phyloP scores from a whole-genome alignment of 1,284 basidiomycete species.

The Hypsizygus ulmarius region DNA sequence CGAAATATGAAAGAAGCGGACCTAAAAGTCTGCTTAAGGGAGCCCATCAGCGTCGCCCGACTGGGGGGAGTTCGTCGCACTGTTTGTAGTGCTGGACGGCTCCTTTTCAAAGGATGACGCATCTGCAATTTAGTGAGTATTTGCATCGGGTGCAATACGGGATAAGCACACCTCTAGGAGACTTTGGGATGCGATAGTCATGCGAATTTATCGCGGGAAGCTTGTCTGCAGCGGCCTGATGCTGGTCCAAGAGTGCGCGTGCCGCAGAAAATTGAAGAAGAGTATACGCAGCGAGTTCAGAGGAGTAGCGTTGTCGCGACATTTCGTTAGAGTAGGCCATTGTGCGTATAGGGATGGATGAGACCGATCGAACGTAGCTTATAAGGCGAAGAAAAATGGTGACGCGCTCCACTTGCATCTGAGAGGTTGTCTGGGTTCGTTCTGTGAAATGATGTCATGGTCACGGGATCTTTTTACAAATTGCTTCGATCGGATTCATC shows the following conservation, averaged over 20 bases:
- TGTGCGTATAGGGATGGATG: neutral
- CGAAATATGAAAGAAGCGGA: too few relatives aligned
- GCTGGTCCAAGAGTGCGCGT: conserved; percentile 30
- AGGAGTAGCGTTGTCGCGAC: conserved; percentile 39
- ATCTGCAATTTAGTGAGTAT: neutral
- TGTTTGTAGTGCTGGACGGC: too few relatives aligned
- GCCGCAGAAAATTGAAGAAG: conserved; percentile 42
- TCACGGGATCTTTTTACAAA: too few relatives aligned
- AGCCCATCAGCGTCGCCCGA: too few relatives aligned
- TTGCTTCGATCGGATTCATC: neutral
- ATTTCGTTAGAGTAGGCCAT: conserved; percentile 27
- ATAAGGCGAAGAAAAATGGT: conserved; percentile 9
- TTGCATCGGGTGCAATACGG: neutral
- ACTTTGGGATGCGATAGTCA: conserved; percentile 23
- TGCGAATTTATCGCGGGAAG: conserved; percentile 30
- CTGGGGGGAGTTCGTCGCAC: too few relatives aligned
- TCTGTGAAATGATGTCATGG: too few relatives aligned
- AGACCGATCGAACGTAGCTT: neutral
- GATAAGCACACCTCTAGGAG: conserved; percentile 20
- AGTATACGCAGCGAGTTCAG: conserved; percentile 47
- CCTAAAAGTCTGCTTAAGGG: too few relatives aligned
- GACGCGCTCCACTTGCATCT: too few relatives aligned
- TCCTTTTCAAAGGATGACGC: too few relatives aligned
- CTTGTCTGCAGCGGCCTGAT: conserved; percentile 33
- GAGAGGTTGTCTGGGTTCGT: too few relatives aligned